These are phyloP conservation scores for Tausonia pullulans DNA, from an alignment of 1,284 basidiomycete genomes.

Conservation along the genomic window DNA sequence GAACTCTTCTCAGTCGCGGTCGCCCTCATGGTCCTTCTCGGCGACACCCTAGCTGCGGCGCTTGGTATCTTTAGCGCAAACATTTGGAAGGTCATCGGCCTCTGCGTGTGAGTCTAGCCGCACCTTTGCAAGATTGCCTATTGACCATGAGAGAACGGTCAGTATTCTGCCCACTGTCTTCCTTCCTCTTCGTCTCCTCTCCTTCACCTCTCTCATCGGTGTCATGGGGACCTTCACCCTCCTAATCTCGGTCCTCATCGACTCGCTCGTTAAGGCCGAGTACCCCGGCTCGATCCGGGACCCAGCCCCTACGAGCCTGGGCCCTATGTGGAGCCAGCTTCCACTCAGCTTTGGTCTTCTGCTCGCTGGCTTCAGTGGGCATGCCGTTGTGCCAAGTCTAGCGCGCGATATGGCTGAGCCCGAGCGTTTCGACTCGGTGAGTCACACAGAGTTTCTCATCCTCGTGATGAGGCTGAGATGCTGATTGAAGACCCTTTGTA, in stretches of 20 bases:
- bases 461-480: not conserved
- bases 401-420: conserved; percentile 85
- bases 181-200: conserved; percentile 68
- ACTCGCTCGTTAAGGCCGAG: conserved; percentile 68
- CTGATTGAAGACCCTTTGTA: not conserved
- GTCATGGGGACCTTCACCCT: conserved; percentile 68
- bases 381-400: conserved; percentile 82
- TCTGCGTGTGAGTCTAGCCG: conserved; percentile 48
- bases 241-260: conserved; percentile 66
- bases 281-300: conserved; percentile 71
- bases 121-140: not conserved
- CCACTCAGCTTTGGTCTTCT: conserved; percentile 72
- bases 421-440: conserved; percentile 66
- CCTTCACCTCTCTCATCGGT: conserved; percentile 73
- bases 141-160: not conserved
- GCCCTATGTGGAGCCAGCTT: conserved; percentile 47
- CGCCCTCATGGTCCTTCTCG: conserved; percentile 71
- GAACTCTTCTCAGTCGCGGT: conserved; percentile 72
- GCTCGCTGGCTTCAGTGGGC: conserved; percentile 95
- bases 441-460: conserved; percentile 25
- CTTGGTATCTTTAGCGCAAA: conserved; percentile 54
- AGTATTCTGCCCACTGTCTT: conserved; percentile 74
- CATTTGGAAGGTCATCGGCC: conserved; percentile 62
- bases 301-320: conserved; percentile 58
- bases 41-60: conserved; percentile 67